Percentiles rank a stretch among this genome's conserved stretches.
phyloP scores from a whole-genome alignment of 2,329 filamentous ascomycete species.

The Fusarium nisikadoi region DNA sequence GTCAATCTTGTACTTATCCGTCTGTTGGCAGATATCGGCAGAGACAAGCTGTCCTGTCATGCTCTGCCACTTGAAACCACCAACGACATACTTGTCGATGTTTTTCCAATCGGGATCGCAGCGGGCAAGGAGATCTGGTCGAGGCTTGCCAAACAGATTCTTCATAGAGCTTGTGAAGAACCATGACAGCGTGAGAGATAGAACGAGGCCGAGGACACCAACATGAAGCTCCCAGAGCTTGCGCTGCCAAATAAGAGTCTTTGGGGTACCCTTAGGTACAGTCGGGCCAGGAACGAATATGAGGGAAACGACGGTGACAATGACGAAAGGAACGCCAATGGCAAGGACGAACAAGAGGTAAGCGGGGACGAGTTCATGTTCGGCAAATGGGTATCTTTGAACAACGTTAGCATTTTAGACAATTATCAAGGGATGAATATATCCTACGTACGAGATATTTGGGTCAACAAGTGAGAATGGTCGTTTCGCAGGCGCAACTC shows the following conservation, averaged over 20 bases:
- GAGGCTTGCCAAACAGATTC: constrained; percentile 74
- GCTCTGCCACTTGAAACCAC: constrained; percentile 65
- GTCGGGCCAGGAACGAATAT: constrained; percentile 78
- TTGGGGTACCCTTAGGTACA: constrained; percentile 70
- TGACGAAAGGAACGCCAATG: constrained; percentile 70
- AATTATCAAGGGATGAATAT: not conserved
- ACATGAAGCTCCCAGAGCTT: constrained; percentile 93
- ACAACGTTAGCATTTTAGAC: constrained; percentile 4
- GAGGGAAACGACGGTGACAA: constrained; percentile 76
- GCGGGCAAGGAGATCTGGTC: constrained; percentile 84
- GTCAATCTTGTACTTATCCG: constrained; percentile 68
- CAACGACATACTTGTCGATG: constrained; percentile 68
- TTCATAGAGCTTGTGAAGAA: constrained; percentile 89
- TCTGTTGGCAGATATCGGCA: constrained; percentile 78
- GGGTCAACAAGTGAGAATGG: constrained; percentile 78
- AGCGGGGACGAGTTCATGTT: constrained; percentile 77
- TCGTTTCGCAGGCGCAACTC: constrained; percentile 71
- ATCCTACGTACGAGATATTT: constrained; percentile 72
- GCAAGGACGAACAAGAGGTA: constrained; percentile 72
- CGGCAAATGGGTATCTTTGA: constrained; percentile 73
- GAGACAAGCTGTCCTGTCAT: constrained; percentile 75
- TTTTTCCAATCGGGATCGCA: constrained; percentile 80
- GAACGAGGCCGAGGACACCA: constrained; percentile 82
- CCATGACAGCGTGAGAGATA: constrained; percentile 78
- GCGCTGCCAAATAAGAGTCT: constrained; percentile 75